Evolutionary conservation across 2,329 filamentous ascomycete species (phyloP), one percentile per base, ranked within the genome.

Genomic region (Dothistroma pini): DNA sequence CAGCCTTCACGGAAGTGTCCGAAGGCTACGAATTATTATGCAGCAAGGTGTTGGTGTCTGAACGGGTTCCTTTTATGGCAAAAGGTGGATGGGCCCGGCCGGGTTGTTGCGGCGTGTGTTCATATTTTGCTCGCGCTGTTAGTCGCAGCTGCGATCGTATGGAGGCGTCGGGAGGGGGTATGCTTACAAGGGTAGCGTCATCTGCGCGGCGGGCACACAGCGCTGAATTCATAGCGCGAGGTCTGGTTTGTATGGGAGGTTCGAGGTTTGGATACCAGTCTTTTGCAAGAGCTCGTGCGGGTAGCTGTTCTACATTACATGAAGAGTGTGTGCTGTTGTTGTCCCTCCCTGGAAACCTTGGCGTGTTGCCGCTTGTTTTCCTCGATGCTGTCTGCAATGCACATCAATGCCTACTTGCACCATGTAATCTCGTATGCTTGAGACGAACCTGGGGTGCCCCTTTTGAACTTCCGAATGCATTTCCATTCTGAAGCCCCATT

Each of bases 21-120:
- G 56, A 38, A 52, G 49, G 61, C 57, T 58, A 63, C 51, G 58
- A 59, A 57, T 38, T 56, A 22, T 56, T 57, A 60, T 44, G 61
- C 50, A 63, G 53, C 54, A 57, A 16, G 57, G 54, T 48, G 50
- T 56, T 35, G 50, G 61, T 57, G 44, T 51, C 29, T 47, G 53
- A 32, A 54, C 19, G 16, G 48, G 44, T 56, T 31, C 31, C 9
- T 14, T 5, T 14, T 21, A 7, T 16, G 14, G n/a, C 8, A 35
- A 3, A 35, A n/a, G 29, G 48, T 12, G 10, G 29, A 21, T 1
- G 47, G 47, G 25, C 25, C 4, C 2, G 47, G 14, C 22, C 35
- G 35, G 35, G n/a, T 21, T 21, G 31, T 29, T 8, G n/a, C 22
- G 31, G 51, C 16, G 25, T 32, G 51, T 53, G 22, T 53, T 32